phyloP scores from a whole-genome alignment of 163 green algal genomes.

The Prototheca stagnorum region DNA sequence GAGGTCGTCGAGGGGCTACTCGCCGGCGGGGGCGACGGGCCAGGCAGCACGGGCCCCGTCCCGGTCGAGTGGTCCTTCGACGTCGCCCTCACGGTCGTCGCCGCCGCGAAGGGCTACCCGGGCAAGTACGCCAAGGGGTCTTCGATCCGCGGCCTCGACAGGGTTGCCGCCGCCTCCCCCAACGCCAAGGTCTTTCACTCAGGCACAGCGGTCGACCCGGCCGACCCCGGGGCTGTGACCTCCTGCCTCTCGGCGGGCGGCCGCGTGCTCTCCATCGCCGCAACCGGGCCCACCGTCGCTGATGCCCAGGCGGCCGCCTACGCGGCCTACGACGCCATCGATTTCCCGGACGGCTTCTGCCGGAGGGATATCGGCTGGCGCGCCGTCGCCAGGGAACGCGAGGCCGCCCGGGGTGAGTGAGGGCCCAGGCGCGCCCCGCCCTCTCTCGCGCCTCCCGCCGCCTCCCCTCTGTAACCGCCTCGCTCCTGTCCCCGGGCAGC shows the following conservation, averaged over 20 bases:
- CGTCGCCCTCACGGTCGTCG: constrained; percentile 85
- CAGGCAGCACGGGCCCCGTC: too few relatives aligned
- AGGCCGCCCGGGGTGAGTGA: not conserved
- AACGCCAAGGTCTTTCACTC: constrained; percentile 60
- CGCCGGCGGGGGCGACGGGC: too few relatives aligned
- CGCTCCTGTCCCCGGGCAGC: too few relatives aligned
- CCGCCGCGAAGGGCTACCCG: constrained; percentile 90
- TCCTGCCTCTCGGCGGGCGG: constrained; percentile 50
- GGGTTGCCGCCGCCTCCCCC: constrained; percentile 25
- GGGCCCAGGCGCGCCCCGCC: too few relatives aligned
- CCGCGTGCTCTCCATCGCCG: constrained; percentile 81
- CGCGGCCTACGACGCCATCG: constrained; percentile 65
- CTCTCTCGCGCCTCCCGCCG: not conserved
- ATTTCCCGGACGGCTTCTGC: constrained; percentile 79
- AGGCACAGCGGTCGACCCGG: constrained; percentile 54
- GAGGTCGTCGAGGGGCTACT: too few relatives aligned
- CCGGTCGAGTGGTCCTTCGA: too few relatives aligned
- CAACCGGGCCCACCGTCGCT: constrained; percentile 43
- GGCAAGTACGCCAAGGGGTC: constrained; percentile 73
- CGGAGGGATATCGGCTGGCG: constrained; percentile 84
- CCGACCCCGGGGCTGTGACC: too few relatives aligned
- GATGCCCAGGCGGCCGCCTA: constrained; percentile 79
- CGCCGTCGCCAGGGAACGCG: constrained; percentile 41
- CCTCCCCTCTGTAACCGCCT: not conserved
- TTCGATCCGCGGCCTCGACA: constrained; percentile 53